Evolutionary conservation across 106 monocot species (phyloP).

Genomic region (Acorus gramineus): DNA sequence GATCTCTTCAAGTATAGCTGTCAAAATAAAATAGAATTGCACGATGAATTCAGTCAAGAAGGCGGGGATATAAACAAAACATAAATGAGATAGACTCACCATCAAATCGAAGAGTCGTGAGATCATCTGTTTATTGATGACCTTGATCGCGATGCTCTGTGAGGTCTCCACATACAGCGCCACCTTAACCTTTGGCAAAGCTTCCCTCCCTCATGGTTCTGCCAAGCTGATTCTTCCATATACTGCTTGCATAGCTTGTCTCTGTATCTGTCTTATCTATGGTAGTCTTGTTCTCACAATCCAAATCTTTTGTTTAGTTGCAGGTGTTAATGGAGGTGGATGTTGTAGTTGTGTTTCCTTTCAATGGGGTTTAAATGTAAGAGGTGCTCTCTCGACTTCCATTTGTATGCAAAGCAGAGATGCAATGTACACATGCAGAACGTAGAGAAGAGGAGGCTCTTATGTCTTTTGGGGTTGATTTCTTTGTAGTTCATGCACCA

Average conservation of each 20-base stretch:
- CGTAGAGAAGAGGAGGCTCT: no score
- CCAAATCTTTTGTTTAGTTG: no score
- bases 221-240: conserved; percentile 48
- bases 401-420: no score
- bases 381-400: no score
- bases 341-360: no score
- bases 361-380: no score
- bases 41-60: no score
- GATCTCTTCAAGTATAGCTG: conserved; percentile 32
- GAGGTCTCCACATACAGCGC: conserved; percentile 37
- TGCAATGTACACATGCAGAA: no score
- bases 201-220: conserved; percentile 51
- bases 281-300: no score
- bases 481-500: no score
- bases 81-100: conserved; percentile 18
- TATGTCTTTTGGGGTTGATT: no score
- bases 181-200: conserved; percentile 64
- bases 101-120: conserved; percentile 46
- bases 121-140: conserved; percentile 62
- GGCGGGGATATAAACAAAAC: neutral
- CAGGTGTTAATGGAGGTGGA: no score
- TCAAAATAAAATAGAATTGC: neutral
- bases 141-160: conserved; percentile 45
- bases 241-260: conserved; percentile 21
- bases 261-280: neutral